These are phyloP conservation scores for Aschersonia sp. DNA, from an alignment of 2,329 filamentous ascomycete species.

Conservation along the genomic window DNA sequence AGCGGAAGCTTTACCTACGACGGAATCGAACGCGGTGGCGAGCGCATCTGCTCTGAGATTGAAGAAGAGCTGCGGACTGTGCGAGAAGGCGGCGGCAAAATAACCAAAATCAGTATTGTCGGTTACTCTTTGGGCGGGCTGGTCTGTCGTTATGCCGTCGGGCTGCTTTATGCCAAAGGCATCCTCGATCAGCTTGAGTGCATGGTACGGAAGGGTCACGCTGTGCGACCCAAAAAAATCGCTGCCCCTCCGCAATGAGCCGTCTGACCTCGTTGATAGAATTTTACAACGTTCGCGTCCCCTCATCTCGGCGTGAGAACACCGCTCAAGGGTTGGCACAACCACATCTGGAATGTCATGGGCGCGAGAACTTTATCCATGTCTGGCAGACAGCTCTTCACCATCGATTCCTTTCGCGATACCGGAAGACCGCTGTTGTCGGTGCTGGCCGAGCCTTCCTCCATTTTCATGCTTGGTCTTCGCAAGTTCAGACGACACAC, in stretches of 20 bases:
- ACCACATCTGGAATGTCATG: slow-evolving; percentile 67
- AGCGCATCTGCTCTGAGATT: slow-evolving; percentile 53
- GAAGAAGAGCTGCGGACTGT: slow-evolving; percentile 46
- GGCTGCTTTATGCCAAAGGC: slow-evolving; percentile 68
- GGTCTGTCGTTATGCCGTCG: slow-evolving; percentile 74
- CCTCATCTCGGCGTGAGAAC: slow-evolving; percentile 68
- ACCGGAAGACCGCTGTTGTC: slow-evolving; percentile 69
- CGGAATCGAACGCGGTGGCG: slow-evolving; percentile 53
- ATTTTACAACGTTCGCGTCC: slow-evolving; percentile 86
- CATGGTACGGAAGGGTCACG: slow-evolving; percentile 34
- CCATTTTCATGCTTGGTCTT: slow-evolving; percentile 73
- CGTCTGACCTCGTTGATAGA: slow-evolving; percentile 27
- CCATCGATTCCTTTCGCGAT: slow-evolving; percentile 71
- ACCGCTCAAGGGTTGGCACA: slow-evolving; percentile 50
- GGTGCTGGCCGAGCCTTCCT: slow-evolving; percentile 68
- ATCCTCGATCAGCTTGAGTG: slow-evolving; percentile 68
- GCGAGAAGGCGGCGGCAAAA: slow-evolving; percentile 48
- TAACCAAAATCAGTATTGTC: slow-evolving; percentile 72
- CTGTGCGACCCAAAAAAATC: too few relatives aligned
- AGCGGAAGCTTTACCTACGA: slow-evolving; percentile 59
- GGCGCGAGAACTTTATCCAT: slow-evolving; percentile 68
- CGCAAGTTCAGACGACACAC: slow-evolving; percentile 61
- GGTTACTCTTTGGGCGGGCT: slow-evolving; percentile 87
- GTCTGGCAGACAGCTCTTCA: slow-evolving; percentile 78
- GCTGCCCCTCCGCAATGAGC: neutral